Evolutionary conservation across 2,329 filamentous ascomycete genomes (phyloP), one percentile per base, ranked within the genome.

Genomic region (Colletotrichum agaves): DNA sequence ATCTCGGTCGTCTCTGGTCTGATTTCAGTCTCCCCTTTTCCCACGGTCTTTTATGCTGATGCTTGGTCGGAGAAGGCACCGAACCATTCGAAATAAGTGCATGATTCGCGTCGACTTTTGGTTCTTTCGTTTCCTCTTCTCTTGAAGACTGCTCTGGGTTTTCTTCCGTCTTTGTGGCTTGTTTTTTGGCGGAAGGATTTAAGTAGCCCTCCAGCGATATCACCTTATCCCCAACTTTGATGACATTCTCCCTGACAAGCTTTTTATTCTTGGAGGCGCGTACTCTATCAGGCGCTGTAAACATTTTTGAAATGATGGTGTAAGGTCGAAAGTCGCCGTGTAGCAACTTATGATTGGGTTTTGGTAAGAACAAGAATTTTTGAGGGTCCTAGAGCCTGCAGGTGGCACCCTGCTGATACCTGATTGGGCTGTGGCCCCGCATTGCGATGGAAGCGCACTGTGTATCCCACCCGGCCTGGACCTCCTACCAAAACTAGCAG

Each of bases 201-300:
- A 87, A 76, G 68, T 86, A 87, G 6, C 82, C 84, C 23, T 82
- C 81, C 0, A 87, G 72, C 0, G 82, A 85, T 23, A 87, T 83
- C 12, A 76, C 73, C 62, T 84, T 87, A 31, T 81, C 78, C 13
- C 84, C 83, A 37, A 87, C 79, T 23, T 76, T 83, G 62, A 87
- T 71, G 5, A 81, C 74, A 55, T 82, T 77, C 2, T 73, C 70
- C 60, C 70, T 74, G 19, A 75, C 73, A 57, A 69, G 69, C 70
- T 80, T 82, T 15, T 78, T 77, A 70, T 76, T 81, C 71, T 82
- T 83, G 13, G 77, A 71, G 73, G 63, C 73, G 61, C 73, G 77
- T 64, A 75, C 74, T 55, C 72, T 74, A 58, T 71, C 71, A 15
- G 72, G 72, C 70, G 11, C 39, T 33, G 56, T 12, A 5, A 53